Evolutionary conservation across 495 filamentous ascomycete species (phyloP).

Genomic region (Jackrogersella minutella): DNA sequence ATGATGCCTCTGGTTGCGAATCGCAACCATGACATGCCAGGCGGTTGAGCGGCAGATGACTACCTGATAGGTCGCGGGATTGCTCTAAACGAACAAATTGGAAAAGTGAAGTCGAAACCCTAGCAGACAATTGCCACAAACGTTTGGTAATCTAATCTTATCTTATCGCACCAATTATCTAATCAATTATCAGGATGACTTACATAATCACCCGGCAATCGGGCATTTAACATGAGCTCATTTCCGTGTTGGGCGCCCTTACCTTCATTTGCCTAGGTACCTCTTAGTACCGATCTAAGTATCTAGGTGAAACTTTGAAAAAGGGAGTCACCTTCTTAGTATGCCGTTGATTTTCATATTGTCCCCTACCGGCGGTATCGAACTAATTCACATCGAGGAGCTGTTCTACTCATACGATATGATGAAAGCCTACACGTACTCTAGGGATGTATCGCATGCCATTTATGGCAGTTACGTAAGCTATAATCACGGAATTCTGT

Average conservation of each 20-base stretch:
- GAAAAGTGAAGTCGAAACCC: background rate
- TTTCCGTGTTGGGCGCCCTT: too few relatives aligned
- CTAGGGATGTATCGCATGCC: background rate
- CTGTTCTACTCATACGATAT: background rate
- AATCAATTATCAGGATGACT: too few relatives aligned
- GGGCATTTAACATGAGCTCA: constrained; percentile 3
- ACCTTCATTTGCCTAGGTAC: too few relatives aligned
- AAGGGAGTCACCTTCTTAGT: too few relatives aligned
- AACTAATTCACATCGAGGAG: background rate
- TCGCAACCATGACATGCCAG: constrained; percentile 35
- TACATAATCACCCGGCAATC: background rate
- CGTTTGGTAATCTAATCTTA: constrained; percentile 32
- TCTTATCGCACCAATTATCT: constrained; percentile 16
- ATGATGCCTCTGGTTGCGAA: constrained; percentile 54
- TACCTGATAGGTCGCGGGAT: background rate
- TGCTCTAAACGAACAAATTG: background rate
- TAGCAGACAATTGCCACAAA: too few relatives aligned
- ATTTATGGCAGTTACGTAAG: background rate
- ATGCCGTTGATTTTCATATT: too few relatives aligned
- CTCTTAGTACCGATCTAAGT: too few relatives aligned
- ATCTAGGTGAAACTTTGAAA: too few relatives aligned
- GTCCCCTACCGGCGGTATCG: background rate
- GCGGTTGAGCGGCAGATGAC: background rate
- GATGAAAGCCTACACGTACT: background rate
- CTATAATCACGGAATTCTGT: background rate